phyloP scores from a whole-genome alignment of 2,329 filamentous ascomycete species.

The Onygenales sp. region DNA sequence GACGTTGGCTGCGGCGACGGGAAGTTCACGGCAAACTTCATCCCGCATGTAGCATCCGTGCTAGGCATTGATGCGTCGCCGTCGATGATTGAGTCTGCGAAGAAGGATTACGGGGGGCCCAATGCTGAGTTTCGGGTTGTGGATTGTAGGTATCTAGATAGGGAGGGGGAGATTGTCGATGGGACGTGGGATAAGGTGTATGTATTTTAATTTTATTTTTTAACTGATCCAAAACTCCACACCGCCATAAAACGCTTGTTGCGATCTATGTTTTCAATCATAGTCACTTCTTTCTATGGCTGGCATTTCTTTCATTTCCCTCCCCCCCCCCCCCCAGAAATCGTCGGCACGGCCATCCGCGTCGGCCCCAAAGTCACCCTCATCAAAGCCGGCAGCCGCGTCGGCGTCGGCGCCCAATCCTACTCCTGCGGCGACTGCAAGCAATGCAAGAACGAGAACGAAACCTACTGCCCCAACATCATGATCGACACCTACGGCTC shows the following conservation, averaged over 20 bases:
- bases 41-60: slow-evolving; percentile 40
- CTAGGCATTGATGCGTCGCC: slow-evolving; percentile 51
- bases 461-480: slow-evolving; percentile 55
- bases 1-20: slow-evolving; percentile 60
- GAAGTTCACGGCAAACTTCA: slow-evolving; percentile 48
- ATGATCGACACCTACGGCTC: slow-evolving; percentile 43
- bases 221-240: background rate
- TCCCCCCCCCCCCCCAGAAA: slow-evolving; percentile 36
- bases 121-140: slow-evolving; percentile 22
- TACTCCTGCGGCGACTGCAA: slow-evolving; percentile 56
- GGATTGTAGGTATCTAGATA: slow-evolving; percentile 26
- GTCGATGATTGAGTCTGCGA: slow-evolving; percentile 49
- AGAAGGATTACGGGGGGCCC: slow-evolving; percentile 28
- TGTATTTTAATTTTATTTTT: slow-evolving; percentile 3
- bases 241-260: background rate
- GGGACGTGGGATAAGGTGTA: slow-evolving; percentile 44
- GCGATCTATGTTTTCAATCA: background rate
- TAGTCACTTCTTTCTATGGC: too few relatives aligned
- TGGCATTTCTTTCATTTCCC: background rate
- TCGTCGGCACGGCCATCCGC: slow-evolving; percentile 58
- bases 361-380: slow-evolving; percentile 58
- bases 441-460: slow-evolving; percentile 55
- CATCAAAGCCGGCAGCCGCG: slow-evolving; percentile 52
- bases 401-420: slow-evolving; percentile 59
- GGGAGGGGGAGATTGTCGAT: slow-evolving; percentile 15